These are phyloP conservation scores for Venturia carpophila DNA, from an alignment of 2,329 filamentous ascomycete genomes.

Conservation along the genomic window DNA sequence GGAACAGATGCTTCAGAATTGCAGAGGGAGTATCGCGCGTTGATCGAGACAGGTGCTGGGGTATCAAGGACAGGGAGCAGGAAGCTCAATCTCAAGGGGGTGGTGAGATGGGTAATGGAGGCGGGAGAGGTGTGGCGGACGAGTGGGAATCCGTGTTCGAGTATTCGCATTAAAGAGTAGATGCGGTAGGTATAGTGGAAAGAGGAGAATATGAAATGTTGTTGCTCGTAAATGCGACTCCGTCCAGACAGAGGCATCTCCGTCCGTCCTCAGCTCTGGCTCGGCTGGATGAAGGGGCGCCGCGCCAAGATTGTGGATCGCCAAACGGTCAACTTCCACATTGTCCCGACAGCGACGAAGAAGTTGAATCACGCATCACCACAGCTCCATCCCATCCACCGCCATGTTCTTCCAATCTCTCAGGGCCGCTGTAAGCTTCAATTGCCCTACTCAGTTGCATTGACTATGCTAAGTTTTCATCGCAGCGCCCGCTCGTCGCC, in stretches of 20 bases:
- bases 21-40: neutral
- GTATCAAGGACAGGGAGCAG: neutral
- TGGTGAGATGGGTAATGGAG: neutral
- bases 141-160: neutral
- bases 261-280: neutral
- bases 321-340: neutral
- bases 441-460: slow-evolving; percentile 19
- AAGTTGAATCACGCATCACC: slow-evolving; percentile 6
- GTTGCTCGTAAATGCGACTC: neutral
- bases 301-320: neutral
- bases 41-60: neutral
- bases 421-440: slow-evolving; percentile 49
- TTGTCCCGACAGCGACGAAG: neutral
- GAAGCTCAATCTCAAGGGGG: slow-evolving; percentile 2
- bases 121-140: neutral
- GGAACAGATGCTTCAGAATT: neutral
- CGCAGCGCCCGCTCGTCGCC: slow-evolving; percentile 53
- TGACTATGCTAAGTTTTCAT: slow-evolving; percentile 25
- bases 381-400: slow-evolving; percentile 9
- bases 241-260: neutral
- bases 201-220: neutral
- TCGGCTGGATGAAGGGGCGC: too few species aligned
- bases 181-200: neutral
- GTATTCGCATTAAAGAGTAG: neutral
- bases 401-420: slow-evolving; percentile 54